Base-by-base conservation (phyloP, 345 rosid genomes). In the Boechera retrofracta region DNA sequence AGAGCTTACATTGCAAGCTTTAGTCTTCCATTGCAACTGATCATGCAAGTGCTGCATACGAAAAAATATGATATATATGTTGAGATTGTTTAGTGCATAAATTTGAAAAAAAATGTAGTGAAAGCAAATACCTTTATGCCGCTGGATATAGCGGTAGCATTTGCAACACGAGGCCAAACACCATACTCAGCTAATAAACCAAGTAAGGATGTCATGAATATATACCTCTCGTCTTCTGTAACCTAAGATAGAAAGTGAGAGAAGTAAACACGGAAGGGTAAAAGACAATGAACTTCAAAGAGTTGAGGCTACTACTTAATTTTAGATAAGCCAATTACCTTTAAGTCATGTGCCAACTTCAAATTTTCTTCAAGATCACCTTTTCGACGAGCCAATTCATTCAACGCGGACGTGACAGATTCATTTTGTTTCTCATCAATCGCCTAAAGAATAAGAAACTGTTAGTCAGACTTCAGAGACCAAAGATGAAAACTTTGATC, bases 351-450 rank as follows among this genome's bases (percentile, higher is more conserved):
- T 1, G 84, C 81, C 80, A 92, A 71, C 81, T 89, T 92, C 71
- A 89, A 84, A 71, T 91, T 91, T 75, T 81, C 85, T 76, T 95
- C 99, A 65, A 95, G 90, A 77, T 87, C 91, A 42, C 89, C 91
- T 89, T 92, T 92, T 77, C 99, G 79, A 57, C 61, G 86, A 74
- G 83, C 87, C 77, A 92, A 72, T 71, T 89, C 97, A 80, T 86
- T 88, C 80, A 84, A 82, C 3, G 99, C 92, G 24, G 96, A 86
- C 26, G 87, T 84, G 47, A 90, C 79, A 32, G 89, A 87, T 82
- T 95, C 99, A 59, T 85, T 91, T 80, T 92, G 91, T 81, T 88
- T 92, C 81, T 95, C 98, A 83, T 92, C 96, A 70, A 92, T 82
- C 53, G 90, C 99, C 99, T 95, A 63, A 69, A 54, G 81, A n/a